A percentile compares a stretch with the other conserved stretches of the same genome.
Conservation (phyloP, 2,329 filamentous ascomycete species). For the Verticillium klebahnii region DNA sequence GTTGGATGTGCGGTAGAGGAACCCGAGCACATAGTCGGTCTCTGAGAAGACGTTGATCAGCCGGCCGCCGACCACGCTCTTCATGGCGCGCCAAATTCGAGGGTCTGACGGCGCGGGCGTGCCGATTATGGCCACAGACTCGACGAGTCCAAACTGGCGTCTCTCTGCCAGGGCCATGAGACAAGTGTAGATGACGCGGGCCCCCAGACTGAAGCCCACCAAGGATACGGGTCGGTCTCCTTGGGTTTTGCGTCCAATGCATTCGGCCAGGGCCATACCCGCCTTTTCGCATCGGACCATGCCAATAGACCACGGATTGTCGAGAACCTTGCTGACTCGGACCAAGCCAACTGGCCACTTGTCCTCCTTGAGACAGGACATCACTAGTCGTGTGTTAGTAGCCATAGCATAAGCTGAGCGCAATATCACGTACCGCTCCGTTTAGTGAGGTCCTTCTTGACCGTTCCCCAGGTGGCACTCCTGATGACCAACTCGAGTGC, state of each 20-base stretch:
- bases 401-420: neutral
- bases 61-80: slow-evolving; percentile 73
- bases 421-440: slow-evolving; percentile 37
- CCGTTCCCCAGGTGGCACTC: slow-evolving; percentile 74
- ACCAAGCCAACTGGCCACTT: slow-evolving; percentile 60
- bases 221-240: slow-evolving; percentile 78
- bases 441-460: slow-evolving; percentile 46
- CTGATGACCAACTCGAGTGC: slow-evolving; percentile 74
- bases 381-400: neutral
- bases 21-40: slow-evolving; percentile 83
- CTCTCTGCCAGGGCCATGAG: slow-evolving; percentile 75
- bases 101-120: slow-evolving; percentile 70
- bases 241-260: slow-evolving; percentile 75
- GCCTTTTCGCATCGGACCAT: slow-evolving; percentile 73
- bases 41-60: slow-evolving; percentile 89
- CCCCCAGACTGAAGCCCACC: slow-evolving; percentile 77
- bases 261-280: slow-evolving; percentile 70
- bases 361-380: slow-evolving; percentile 52
- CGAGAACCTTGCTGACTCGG: slow-evolving; percentile 68
- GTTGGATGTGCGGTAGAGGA: slow-evolving; percentile 79
- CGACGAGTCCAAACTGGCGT: slow-evolving; percentile 78
- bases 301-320: slow-evolving; percentile 76
- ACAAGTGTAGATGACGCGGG: slow-evolving; percentile 79
- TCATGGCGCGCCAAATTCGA: slow-evolving; percentile 71
- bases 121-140: slow-evolving; percentile 82